Conservation (phyloP, 2,329 filamentous ascomycete species). For the Coniochaeta sp. region DNA sequence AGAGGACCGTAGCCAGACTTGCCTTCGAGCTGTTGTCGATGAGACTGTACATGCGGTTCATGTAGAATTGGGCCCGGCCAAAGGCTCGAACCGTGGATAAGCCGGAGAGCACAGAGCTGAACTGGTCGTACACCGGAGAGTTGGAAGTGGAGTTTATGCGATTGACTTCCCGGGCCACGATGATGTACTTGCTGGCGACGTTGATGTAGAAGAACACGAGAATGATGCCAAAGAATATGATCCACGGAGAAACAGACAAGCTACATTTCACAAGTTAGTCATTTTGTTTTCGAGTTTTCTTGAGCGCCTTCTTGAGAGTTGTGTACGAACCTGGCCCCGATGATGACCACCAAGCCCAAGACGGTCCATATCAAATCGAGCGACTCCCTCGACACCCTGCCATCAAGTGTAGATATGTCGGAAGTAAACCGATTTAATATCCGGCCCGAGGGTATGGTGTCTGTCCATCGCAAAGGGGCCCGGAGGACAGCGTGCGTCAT, state of each 20-base stretch:
- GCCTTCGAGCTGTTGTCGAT: constrained; percentile 24
- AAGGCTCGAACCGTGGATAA: constrained; percentile 34
- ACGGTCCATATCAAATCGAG: constrained; percentile 19
- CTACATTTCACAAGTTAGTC: constrained; percentile 7
- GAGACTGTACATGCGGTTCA: constrained; percentile 23
- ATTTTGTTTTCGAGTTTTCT: background rate
- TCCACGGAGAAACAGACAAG: constrained; percentile 24
- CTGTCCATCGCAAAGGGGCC: constrained; percentile 31
- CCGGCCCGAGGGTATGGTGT: constrained; percentile 31
- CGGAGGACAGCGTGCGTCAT: constrained; percentile 28
- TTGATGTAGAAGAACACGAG: constrained; percentile 25
- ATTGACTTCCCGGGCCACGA: constrained; percentile 29
- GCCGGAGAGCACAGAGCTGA: constrained; percentile 30
- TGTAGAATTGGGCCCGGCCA: constrained; percentile 25
- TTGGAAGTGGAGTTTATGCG: constrained; percentile 32
- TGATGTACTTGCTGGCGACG: constrained; percentile 27
- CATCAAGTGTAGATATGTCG: constrained; percentile 30
- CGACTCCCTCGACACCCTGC: constrained; percentile 20
- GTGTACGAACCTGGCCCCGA: constrained; percentile 22
- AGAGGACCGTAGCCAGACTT: constrained; percentile 22
- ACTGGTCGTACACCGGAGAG: constrained; percentile 34
- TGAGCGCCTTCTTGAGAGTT: constrained; percentile 24
- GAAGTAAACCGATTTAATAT: constrained; percentile 34
- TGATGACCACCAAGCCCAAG: constrained; percentile 25
- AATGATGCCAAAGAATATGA: constrained; percentile 26